Evolutionary conservation across 768 basidiomycete genomes (phyloP).

Genomic region (Suillus luteus): DNA sequence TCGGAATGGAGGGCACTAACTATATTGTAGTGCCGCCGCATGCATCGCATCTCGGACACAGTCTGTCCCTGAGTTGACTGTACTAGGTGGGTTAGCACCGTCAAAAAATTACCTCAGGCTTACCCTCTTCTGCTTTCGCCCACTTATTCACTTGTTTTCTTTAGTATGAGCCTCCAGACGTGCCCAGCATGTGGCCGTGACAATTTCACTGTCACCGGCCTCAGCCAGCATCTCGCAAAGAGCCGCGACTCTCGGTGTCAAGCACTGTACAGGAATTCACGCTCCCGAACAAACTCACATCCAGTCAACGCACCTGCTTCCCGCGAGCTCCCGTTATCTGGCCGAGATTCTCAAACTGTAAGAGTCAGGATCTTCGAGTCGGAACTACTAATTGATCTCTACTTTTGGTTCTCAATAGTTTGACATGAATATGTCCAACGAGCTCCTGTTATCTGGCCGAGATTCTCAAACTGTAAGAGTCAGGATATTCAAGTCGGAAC

Average conservation of each 20-base stretch:
- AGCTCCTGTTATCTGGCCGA: no score
- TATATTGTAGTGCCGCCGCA: background rate
- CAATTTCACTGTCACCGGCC: conserved; percentile 10
- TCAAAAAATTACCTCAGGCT: background rate
- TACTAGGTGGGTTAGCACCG: background rate
- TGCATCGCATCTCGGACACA: background rate
- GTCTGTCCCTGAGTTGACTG: background rate
- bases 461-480: no score
- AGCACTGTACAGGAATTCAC: conserved; percentile 6
- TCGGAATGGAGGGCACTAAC: background rate
- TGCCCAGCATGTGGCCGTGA: background rate
- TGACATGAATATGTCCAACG: conserved; percentile 37
- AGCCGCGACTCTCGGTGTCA: conserved; percentile 1
- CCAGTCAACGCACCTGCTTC: no score
- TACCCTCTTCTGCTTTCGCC: conserved; percentile 1
- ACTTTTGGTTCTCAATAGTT: conserved; percentile 29
- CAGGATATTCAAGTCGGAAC: no score
- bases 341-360: conserved; percentile 34
- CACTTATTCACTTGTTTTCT: background rate
- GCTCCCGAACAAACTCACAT: background rate
- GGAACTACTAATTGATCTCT: conserved; percentile 1
- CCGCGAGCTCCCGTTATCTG: conserved; percentile 28
- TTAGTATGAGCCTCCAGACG: background rate
- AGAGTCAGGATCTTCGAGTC: conserved; percentile 11
- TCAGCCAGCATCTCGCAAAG: conserved; percentile 8